These are phyloP conservation scores for Aspergillus fumigatiaffinis DNA, from an alignment of 2,329 filamentous ascomycete genomes.

Conservation along the genomic window DNA sequence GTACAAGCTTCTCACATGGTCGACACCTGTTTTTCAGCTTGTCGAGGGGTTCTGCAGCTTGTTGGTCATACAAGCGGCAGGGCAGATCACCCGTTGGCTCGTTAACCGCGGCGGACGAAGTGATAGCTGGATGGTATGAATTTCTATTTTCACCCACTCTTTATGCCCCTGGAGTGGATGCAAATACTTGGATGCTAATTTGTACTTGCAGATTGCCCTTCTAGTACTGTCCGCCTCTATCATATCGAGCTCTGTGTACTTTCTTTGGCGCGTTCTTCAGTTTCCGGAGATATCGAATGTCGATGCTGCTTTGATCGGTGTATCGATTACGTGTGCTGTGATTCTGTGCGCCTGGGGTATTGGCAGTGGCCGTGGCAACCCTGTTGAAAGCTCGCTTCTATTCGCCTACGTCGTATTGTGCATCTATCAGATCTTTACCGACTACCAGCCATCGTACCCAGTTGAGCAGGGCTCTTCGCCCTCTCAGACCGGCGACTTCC, in stretches of 20 bases:
- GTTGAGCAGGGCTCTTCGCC: constrained; percentile 51
- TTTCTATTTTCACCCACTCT: constrained; percentile 14
- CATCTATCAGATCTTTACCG: constrained; percentile 98
- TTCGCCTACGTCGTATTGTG: constrained; percentile 98
- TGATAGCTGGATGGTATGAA: constrained; percentile 88
- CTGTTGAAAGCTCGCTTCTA: constrained; percentile 88
- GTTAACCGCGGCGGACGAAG: constrained; percentile 84
- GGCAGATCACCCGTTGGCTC: constrained; percentile 90
- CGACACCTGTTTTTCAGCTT: constrained; percentile 89
- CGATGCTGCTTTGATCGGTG: constrained; percentile 87
- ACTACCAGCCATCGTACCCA: constrained; percentile 80
- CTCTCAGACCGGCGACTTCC: constrained; percentile 68
- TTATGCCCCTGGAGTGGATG: neutral
- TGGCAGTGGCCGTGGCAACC: constrained; percentile 86
- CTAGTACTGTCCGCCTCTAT: constrained; percentile 84
- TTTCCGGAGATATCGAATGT: constrained; percentile 92
- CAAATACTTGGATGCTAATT: constrained; percentile 13
- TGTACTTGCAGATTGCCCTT: constrained; percentile 66
- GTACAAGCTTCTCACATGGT: constrained; percentile 85
- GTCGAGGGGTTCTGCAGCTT: constrained; percentile 95
- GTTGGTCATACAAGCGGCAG: constrained; percentile 89
- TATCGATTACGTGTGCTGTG: constrained; percentile 85
- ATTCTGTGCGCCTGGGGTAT: constrained; percentile 94
- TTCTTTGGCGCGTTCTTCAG: constrained; percentile 88
- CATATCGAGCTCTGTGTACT: constrained; percentile 91